Percentiles rank a stretch among this genome's conserved stretches.
These are phyloP conservation scores for Schoenoplectus triqueter DNA, from an alignment of 202 grass and related monocot genomes.

Conservation along the genomic window DNA sequence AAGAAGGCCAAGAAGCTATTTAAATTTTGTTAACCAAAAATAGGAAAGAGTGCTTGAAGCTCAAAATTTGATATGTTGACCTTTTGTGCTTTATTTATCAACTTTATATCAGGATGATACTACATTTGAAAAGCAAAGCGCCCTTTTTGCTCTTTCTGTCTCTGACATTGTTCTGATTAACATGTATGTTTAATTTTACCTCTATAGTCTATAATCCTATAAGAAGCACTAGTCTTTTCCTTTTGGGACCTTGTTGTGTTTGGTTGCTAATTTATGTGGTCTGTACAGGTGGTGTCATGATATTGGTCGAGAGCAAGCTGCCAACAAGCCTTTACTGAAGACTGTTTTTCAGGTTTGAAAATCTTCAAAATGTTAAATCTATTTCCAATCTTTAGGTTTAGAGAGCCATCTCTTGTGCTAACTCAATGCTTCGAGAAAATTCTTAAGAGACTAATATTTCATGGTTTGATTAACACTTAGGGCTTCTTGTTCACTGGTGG, in stretches of 20 bases:
- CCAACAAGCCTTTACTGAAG: constrained; percentile 82
- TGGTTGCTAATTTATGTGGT: constrained; percentile 25
- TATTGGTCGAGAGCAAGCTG: constrained; percentile 84
- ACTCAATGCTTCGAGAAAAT: background rate
- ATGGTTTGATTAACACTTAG: background rate
- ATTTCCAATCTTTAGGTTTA: constrained; percentile 13
- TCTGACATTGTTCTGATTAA: constrained; percentile 90
- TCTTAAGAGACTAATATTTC: background rate
- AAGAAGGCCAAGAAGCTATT: background rate
- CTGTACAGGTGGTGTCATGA: constrained; percentile 91
- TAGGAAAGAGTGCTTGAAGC: background rate
- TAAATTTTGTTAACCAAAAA: background rate
- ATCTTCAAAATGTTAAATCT: constrained; percentile 14
- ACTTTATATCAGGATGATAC: constrained; percentile 69
- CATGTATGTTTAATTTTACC: constrained; percentile 51
- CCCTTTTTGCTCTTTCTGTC: constrained; percentile 77
- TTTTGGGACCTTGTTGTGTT: constrained; percentile 22
- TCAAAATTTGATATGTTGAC: constrained; percentile 25
- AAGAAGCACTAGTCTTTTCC: constrained; percentile 20
- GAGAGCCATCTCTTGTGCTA: constrained; percentile 14
- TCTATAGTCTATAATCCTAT: background rate
- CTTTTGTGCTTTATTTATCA: background rate
- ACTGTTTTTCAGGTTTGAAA: constrained; percentile 74
- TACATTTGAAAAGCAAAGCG: constrained; percentile 74
- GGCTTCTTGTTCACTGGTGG: background rate